phyloP scores from a whole-genome alignment of 176 grass and related monocot genomes.

The Dactylis glomerata region DNA sequence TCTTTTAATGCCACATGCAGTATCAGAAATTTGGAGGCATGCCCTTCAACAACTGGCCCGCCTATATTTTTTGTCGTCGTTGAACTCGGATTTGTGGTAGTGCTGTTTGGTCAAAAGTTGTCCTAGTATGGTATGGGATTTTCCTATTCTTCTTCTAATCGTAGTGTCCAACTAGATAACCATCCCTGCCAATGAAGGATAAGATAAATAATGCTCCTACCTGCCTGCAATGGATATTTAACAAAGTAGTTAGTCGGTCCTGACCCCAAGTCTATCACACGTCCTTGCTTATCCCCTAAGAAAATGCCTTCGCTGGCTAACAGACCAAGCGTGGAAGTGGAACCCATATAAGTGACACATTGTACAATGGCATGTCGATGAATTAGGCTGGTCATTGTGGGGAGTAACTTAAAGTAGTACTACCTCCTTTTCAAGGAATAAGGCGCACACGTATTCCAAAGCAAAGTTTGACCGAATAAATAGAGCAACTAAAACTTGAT shows the following conservation, averaged over 20 bases:
- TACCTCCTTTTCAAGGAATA: too few species aligned
- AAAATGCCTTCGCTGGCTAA: background rate
- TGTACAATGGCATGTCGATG: too few species aligned
- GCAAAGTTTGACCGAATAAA: too few species aligned
- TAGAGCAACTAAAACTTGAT: too few species aligned
- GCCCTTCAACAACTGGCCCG: background rate
- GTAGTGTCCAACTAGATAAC: background rate
- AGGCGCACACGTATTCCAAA: too few species aligned
- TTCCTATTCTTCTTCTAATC: background rate
- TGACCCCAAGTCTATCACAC: background rate
- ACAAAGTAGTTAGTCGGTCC: conserved; percentile 24
- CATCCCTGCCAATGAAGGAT: conserved; percentile 2
- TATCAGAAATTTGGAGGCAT: background rate
- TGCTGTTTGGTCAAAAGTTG: conserved; percentile 19
- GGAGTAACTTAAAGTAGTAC: too few species aligned
- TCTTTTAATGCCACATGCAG: background rate
- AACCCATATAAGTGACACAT: too few species aligned
- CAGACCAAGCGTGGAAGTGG: background rate
- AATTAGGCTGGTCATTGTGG: too few species aligned
- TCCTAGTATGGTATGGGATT: background rate
- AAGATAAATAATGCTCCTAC: conserved; percentile 37
- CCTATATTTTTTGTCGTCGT: background rate
- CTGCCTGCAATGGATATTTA: background rate
- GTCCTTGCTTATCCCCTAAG: conserved; percentile 41
- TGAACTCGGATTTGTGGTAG: background rate